phyloP scores from a whole-genome alignment of 2,329 filamentous ascomycete species.

The Aureobasidium uvarum region DNA sequence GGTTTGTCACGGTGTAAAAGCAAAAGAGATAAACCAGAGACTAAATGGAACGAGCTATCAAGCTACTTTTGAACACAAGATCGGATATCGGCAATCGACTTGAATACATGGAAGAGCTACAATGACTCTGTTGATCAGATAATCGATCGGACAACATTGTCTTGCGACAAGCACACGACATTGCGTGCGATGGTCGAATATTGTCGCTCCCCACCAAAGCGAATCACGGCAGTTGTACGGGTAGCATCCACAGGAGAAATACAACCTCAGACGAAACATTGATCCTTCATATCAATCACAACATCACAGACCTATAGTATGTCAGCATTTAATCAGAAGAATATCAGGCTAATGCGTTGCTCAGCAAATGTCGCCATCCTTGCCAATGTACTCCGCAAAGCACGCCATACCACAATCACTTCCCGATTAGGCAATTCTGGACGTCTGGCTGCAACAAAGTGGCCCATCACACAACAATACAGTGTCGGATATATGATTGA shows the following conservation, averaged over 20 bases:
- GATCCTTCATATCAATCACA: neutral
- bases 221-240: slow-evolving; percentile 6
- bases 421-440: slow-evolving; percentile 19
- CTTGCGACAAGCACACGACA: neutral
- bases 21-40: neutral
- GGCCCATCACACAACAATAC: neutral
- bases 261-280: neutral
- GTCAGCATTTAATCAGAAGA: slow-evolving; percentile 1
- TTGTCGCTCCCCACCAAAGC: neutral
- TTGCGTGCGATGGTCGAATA: slow-evolving; percentile 21
- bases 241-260: neutral
- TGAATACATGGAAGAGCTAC: neutral
- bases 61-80: neutral
- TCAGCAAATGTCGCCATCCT: slow-evolving; percentile 21
- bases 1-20: neutral
- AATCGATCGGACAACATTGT: neutral
- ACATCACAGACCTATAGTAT: slow-evolving; percentile 8
- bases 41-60: neutral
- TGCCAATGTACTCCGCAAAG: slow-evolving; percentile 16
- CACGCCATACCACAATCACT: slow-evolving; percentile 20
- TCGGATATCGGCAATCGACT: slow-evolving; percentile 1
- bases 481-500: neutral
- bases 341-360: slow-evolving; percentile 8
- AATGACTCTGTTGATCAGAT: neutral
- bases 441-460: slow-evolving; percentile 3